Base-by-base conservation (phyloP, 2,329 filamentous ascomycete species). In the Conoideocrella luteorostrata region DNA sequence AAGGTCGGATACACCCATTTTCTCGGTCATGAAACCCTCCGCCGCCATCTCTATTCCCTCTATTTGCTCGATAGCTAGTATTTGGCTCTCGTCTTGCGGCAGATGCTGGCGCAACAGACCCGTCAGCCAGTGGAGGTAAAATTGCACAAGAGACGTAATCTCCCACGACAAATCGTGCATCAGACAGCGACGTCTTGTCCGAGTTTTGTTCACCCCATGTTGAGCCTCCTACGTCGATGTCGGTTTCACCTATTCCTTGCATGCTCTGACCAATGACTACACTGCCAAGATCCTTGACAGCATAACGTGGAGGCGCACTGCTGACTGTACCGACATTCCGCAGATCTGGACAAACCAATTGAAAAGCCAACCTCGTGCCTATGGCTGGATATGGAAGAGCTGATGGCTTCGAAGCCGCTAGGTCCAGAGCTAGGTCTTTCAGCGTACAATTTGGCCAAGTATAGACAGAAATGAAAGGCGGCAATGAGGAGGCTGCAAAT, bases 61-160 rank as follows among this genome's bases (percentile, higher is more conserved):
- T 45, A 50, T 21, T 43, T 38, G 22, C 47, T 41, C 7, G 47
- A 36, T 41, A 50, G 17, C 17, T 37, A 21, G 33, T 24, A 26
- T 24, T 43, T 11, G 54, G 47, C 15, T 60, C 61, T 45, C 55
- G 56, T 35, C 52, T 52, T 23, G 52, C 52, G 21, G 41, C 68
- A 11, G 74, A 70, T n/a, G 75, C 69, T 9, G 85, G 79, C 34
- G 82, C 82, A 30, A 94, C 81, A 24, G 77, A 78, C 0, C 89
- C 89, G 59, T 91, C 84, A 24, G 78, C 69, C 21, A 86, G 67
- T 1, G 88, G 87, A 33, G 87, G 82, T 44, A 91, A 70, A 47
- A 95, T 82, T 5, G 88, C 86, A 60, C 87, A 91, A 46, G 84
- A 84, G 32, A 97, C 74, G 58, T 86, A 95, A 63, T 97, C 91